Evolutionary conservation across 768 basidiomycete genomes (phyloP), one percentile per base, ranked within the genome.

Genomic region (Leccinum olivaceopallidum): DNA sequence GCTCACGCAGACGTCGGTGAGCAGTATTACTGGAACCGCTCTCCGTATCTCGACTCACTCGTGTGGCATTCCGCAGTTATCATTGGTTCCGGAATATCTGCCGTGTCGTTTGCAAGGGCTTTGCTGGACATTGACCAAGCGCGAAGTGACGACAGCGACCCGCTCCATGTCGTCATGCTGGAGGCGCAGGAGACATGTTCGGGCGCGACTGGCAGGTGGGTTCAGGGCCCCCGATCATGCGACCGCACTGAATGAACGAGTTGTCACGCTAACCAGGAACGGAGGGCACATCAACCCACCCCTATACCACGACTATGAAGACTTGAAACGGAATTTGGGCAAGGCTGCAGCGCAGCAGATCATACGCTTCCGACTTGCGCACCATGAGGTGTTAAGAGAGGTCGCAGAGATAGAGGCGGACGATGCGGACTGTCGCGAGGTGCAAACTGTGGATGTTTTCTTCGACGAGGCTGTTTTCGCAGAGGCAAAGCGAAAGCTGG

Each of bases 151-250:
- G 32, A 57, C 60, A 63, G 59, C 16, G 26, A 56, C 20, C 69
- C 63, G 2, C 39, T 75, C 60, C 67, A 68, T 28, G 71, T 89
- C 5, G 79, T 86, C 51, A 78, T 88, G 62, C 69, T 89, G 28
- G 88, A 89, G 67, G 88, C 87, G 18, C 72, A 87, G 30, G 84
- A 86, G 22, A 68, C 77, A 4, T 84, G 83, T 65, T 81, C 80
- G 3, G 83, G 83, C 0, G 83, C 83, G 9, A 83, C 83, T 0
- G 83, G 78, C 48, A 78, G 81, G 81, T 79, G 63, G 20, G 78
- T 68, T 28, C 36, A 22, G 56, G 48, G 9, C 4, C n/a, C 42
- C 44, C 44, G 39, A 28, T 52, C 24, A 18, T 32, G 16, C 16
- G 18, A 50, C 20, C 28, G 37, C 50, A 30, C 44, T 60, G 44